A percentile compares a stretch with the other conserved stretches of the same genome.
These are phyloP conservation scores for Ustilago vetiveriae DNA, from an alignment of 1,284 basidiomycete genomes.

Conservation along the genomic window DNA sequence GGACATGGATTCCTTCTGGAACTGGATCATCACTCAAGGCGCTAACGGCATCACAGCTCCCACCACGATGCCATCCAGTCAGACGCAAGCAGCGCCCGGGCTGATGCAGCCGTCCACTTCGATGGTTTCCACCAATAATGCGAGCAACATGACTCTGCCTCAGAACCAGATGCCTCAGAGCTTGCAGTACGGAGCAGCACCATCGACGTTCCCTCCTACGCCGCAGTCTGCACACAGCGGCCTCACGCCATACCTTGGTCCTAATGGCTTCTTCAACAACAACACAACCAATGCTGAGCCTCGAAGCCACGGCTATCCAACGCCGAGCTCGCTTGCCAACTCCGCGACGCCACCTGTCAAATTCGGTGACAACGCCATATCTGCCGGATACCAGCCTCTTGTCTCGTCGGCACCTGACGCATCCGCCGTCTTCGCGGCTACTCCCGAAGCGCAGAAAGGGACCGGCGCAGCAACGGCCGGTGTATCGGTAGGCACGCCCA, in stretches of 20 bases:
- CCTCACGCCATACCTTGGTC: conserved; percentile 35
- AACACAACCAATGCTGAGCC: neutral
- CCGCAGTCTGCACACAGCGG: conserved; percentile 26
- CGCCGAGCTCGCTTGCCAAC: conserved; percentile 23
- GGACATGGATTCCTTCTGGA: conserved; percentile 58
- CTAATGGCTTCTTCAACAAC: conserved; percentile 34
- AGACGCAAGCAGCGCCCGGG: conserved; percentile 13
- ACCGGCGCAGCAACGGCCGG: neutral
- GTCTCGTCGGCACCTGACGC: neutral
- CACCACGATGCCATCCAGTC: neutral
- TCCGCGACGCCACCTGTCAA: conserved; percentile 5
- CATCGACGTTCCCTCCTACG: conserved; percentile 14
- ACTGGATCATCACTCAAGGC: conserved; percentile 58
- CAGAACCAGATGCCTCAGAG: neutral
- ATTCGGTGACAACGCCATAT: neutral
- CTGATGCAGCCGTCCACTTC: conserved; percentile 12
- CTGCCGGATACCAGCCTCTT: neutral
- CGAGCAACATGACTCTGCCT: neutral
- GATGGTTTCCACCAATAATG: neutral
- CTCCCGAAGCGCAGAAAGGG: conserved; percentile 6
- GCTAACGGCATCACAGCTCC: conserved; percentile 35
- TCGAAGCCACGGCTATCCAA: conserved; percentile 19
- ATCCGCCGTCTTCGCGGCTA: neutral
- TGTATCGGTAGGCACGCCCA: conserved; percentile 43
- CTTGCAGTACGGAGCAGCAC: conserved; percentile 1